Evolutionary conservation across 306 rosid species (phyloP).

Genomic region (Alnus rubra): DNA sequence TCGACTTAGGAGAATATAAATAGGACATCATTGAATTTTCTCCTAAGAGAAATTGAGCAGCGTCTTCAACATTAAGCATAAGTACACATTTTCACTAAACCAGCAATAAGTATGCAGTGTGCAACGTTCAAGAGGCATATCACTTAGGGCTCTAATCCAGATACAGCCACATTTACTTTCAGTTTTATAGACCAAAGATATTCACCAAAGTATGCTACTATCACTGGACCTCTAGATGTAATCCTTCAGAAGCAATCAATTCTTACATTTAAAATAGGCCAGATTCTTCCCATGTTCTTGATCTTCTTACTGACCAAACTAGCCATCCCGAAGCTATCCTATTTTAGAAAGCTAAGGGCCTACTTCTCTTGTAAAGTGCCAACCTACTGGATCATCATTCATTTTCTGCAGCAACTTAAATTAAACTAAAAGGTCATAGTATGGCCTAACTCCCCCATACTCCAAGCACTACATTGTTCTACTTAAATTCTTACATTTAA

Average conservation of each 20-base stretch:
- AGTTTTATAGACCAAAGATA: slow-evolving; percentile 1
- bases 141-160: not conserved
- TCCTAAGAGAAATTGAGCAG: not conserved
- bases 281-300: not conserved
- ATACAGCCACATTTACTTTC: slow-evolving; percentile 20
- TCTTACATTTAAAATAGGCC: not conserved
- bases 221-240: slow-evolving; percentile 5
- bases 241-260: slow-evolving; percentile 8
- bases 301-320: not conserved
- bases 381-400: slow-evolving; percentile 8
- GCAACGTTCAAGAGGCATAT: not conserved
- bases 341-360: not conserved
- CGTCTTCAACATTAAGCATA: not conserved
- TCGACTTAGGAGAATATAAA: not conserved
- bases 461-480: slow-evolving; percentile 1
- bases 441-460: not conserved
- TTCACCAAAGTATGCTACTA: slow-evolving; percentile 4
- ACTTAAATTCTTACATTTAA: not conserved
- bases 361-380: not conserved
- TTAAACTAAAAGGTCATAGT: not conserved
- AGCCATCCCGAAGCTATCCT: not conserved
- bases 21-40: too few relatives aligned
- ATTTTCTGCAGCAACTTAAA: slow-evolving; percentile 1
- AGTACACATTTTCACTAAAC: not conserved
- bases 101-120: not conserved